Evolutionary conservation across 2,329 filamentous ascomycete genomes (phyloP), one percentile per base, ranked within the genome.

Genomic region (Eutypella sp.): DNA sequence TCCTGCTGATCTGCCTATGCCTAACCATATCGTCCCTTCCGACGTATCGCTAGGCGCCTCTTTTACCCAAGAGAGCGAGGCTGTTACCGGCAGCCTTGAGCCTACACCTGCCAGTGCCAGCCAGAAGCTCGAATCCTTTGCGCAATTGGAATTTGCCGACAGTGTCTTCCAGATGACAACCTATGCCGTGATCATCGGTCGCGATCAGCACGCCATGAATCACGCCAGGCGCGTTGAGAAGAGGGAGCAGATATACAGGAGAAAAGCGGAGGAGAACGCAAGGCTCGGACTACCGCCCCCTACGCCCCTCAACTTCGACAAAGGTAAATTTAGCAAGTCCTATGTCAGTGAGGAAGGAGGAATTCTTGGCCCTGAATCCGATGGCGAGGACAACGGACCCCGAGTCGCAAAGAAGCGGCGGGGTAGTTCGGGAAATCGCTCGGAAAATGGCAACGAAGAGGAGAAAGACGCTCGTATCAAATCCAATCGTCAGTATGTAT

Each of bases 141-240:
- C 78, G 37, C 70, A 73, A 43, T 71, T 91, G 49, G 79, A 83
- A 57, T 90, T 91, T 60, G 75, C 78, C 54, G 87, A 91, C 69
- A 85, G 85, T 59, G 78, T 82, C 46, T 90, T 87, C 63, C 86
- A 87, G 65, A 86, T 91, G 81, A 88, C 82, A 42, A 89, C 85
- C 1, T 84, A 84, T 56, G 75, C 79, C 43, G 77, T 90, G 55
- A 78, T 87, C 46, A 79, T 91, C 23, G 86, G 85, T 45, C 82
- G 87, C 49, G 86, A 90, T 63, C 74, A 82, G 57, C 68, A 73
- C 43, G 81, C 81, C 9, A 66, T 81, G 52, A 67, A 74, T 45
- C 73, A 78, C 54, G 79, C 79, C 19, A 70, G 73, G 38, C 68
- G 69, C 45, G 73, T 80, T 47, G 73, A 77, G 58, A 73, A 67